These are phyloP conservation scores for Alopecurus myosuroides DNA, from an alignment of 176 grass and related monocot species.

Conservation along the genomic window DNA sequence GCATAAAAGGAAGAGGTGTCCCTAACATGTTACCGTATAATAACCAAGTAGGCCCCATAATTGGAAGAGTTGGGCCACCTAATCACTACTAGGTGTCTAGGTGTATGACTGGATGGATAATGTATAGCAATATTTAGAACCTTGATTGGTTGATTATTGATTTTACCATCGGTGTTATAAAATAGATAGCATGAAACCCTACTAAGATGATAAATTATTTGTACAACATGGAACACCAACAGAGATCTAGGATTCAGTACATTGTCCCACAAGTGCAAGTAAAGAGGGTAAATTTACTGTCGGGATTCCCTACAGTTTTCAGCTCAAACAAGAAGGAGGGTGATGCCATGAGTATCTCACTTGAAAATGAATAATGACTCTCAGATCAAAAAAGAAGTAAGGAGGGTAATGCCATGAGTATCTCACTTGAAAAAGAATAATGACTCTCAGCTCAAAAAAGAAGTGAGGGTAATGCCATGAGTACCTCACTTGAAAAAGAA, in stretches of 20 bases:
- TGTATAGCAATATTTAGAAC: neutral
- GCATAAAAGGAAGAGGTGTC: neutral
- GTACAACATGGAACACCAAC: neutral
- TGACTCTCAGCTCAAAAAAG: neutral
- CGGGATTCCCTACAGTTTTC: neutral
- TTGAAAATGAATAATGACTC: too few relatives aligned
- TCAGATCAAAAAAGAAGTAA: too few relatives aligned
- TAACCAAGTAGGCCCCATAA: neutral
- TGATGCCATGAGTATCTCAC: too few relatives aligned
- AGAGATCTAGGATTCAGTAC: neutral
- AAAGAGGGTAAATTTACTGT: too few relatives aligned
- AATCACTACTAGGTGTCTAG: neutral
- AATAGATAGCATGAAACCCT: conserved; percentile 14
- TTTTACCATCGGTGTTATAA: neutral
- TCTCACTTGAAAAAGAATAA: too few relatives aligned
- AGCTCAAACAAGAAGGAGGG: too few relatives aligned
- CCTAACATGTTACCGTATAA: neutral
- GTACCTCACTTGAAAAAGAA: conserved; percentile 78
- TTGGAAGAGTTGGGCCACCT: neutral
- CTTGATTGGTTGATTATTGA: neutral
- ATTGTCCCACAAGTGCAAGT: neutral
- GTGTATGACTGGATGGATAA: neutral
- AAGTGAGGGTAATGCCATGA: neutral
- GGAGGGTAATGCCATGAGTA: too few relatives aligned
- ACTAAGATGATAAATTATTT: conserved; percentile 6